These are phyloP conservation scores for Aspergillus panamensis DNA, from an alignment of 495 filamentous ascomycete genomes.

Conservation along the genomic window DNA sequence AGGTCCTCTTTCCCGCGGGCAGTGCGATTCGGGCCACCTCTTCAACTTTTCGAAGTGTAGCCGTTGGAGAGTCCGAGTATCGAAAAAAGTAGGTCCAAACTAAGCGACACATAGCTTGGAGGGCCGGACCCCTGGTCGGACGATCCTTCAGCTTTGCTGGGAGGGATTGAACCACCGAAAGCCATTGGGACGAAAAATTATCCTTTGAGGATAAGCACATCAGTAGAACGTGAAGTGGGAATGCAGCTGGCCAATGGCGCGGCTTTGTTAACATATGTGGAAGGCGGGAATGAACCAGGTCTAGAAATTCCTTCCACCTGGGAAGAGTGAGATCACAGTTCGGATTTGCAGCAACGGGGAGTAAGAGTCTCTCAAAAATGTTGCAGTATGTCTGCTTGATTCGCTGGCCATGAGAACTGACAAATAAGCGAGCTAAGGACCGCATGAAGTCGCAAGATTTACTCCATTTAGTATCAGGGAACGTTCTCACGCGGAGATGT, in stretches of 20 bases:
- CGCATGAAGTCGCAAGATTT: slow-evolving; percentile 86
- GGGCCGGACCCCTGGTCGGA: slow-evolving; percentile 67
- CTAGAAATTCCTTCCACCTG: slow-evolving; percentile 82
- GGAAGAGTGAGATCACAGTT: slow-evolving; percentile 67
- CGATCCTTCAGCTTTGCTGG: slow-evolving; percentile 82
- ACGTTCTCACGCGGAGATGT: slow-evolving; percentile 68
- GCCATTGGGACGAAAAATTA: slow-evolving; percentile 78
- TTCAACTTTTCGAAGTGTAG: slow-evolving; percentile 74
- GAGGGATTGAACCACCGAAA: slow-evolving; percentile 69
- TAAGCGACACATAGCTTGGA: slow-evolving; percentile 88
- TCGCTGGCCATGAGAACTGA: slow-evolving; percentile 75
- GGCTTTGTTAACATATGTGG: slow-evolving; percentile 83
- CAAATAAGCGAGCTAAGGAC: slow-evolving; percentile 74
- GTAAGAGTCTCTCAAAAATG: slow-evolving; percentile 77
- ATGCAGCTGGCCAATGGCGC: slow-evolving; percentile 82
- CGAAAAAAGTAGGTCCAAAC: slow-evolving; percentile 95
- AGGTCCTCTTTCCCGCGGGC: slow-evolving; percentile 69
- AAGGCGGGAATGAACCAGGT: slow-evolving; percentile 68
- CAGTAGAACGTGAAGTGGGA: slow-evolving; percentile 78
- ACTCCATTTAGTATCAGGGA: slow-evolving; percentile 68
- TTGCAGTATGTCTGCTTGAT: slow-evolving; percentile 94
- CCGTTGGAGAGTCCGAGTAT: slow-evolving; percentile 64
- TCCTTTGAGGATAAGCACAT: slow-evolving; percentile 86
- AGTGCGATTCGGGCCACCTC: slow-evolving; percentile 81
- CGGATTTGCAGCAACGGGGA: slow-evolving; percentile 81